Evolutionary conservation across 129 eudicot species (phyloP), one percentile per base, ranked within the genome.

Genomic region (Mikania micrantha): DNA sequence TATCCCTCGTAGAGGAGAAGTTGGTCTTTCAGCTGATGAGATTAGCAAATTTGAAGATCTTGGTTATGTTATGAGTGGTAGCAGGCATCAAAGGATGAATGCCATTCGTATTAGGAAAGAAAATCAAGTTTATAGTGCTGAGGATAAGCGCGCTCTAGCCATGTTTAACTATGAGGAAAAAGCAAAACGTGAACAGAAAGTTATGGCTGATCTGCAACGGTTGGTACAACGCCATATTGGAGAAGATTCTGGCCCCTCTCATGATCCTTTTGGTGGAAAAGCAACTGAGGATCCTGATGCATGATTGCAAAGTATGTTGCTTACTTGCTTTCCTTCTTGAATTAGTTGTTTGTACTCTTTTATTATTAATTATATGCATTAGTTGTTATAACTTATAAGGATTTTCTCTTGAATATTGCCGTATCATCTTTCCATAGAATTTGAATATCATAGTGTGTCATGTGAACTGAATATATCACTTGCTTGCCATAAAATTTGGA

Each of bases 41-140:
- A 86, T 88, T 82, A 78, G 83, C 42, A 93, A 79, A 67, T 93
- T 84, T 79, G 99, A 93, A 74, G 60, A 25, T 67, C 92, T 89
- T 74, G 99, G 98, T 40, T 93, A 89, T 79, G 99, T 88, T 49
- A 93, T 93, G 99, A 93, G 99, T 78, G 99, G 99, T 69, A 93
- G 99, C 71, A 88, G 99, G 81, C 99, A 93, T 71, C 99, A 88
- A 74, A 86, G 99, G 79, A 93, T 89, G 99, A 93, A 93, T 79
- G 98, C 98, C 4, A 93, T 93, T 35, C 98, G 98, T 88, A 93
- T 93, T 50, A 84, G 98, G 74, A 93, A 93, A 67, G 98, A 93
- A 84, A 93, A 93, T 78, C 98, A 93, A 74, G 98, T 93, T 59
- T 93, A 93, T 69, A 93, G 98, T 78, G 98, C 98, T 20, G 98